Percentiles rank a stretch among this genome's conserved stretches.
Conservation (phyloP, 352 stramenopile species). For the Pythium plurisporium region DNA sequence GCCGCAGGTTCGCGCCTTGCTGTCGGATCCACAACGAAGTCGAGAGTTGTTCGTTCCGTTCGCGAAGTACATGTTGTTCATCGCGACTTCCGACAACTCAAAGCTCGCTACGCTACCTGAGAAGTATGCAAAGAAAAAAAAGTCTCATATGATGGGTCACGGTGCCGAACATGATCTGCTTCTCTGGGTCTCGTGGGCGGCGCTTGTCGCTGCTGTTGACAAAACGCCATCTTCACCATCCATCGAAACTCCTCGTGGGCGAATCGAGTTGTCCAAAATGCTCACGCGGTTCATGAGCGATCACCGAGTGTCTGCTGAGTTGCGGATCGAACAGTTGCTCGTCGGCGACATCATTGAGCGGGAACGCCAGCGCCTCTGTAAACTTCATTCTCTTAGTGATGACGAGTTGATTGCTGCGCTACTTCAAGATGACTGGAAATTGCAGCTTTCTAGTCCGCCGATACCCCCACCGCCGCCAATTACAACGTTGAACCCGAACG, state of each 20-base stretch:
- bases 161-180: constrained; percentile 3
- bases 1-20: too few species aligned
- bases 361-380: too few species aligned
- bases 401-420: background rate
- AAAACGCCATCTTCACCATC: background rate
- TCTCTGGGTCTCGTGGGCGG: background rate
- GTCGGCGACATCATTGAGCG: too few species aligned
- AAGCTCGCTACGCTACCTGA: background rate
- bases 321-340: background rate
- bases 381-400: background rate
- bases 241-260: background rate
- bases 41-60: constrained; percentile 5
- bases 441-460: background rate
- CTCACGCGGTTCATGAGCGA: too few species aligned
- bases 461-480: background rate
- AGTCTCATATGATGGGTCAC: background rate
- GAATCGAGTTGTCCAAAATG: too few species aligned
- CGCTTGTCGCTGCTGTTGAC: background rate
- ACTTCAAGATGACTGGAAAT: background rate
- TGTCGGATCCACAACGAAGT: too few species aligned
- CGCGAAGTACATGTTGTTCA: constrained; percentile 12
- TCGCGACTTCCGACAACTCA: background rate
- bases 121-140: constrained; percentile 1
- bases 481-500: background rate
- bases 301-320: too few species aligned